Base-by-base conservation (phyloP, 2,329 filamentous ascomycete genomes). In the Sporothrix schenckii region DNA sequence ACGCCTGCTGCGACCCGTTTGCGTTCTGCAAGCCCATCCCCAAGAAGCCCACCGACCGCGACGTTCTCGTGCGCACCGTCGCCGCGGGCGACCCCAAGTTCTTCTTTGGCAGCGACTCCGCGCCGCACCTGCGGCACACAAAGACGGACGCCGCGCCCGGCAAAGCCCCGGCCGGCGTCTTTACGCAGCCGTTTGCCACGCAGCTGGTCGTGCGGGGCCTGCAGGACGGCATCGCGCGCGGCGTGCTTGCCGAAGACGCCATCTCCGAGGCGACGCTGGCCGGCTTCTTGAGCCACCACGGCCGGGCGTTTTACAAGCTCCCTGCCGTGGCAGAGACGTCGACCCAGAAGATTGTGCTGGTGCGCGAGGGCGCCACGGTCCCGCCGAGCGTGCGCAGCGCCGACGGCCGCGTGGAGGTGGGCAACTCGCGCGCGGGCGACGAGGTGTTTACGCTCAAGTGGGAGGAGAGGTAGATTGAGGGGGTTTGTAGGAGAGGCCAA, bases 151-250 rank as follows among this genome's bases (percentile, higher is more conserved):
- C 73, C 4, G 65, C 60, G 3, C 80, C 81, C 66, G 83, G 83
- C 63, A 85, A 82, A 77, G 86, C 89, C 0, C 87, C 90, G 0
- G 92, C 92, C 0, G 92, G 92, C 4, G 91, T 94, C 56, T 94
- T 93, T 78, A 94, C 92, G 1, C 92, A 94, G 80, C 89, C 90
- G 4, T 89, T 89, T 77, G 88, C 88, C 0, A 83, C 88, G 1
- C 75, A 77, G 47, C 79, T 79, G 58, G 89, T 92, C 61, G 80
- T 93, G 30, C 82, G 85, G 74, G 85, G 83, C 0, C 80, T 93
- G 53, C 86, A 91, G 78, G 85, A 87, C 74, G 91, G 85, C 4
- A 81, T 90, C 4, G 81, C 82, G 72, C 81, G 84, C 13, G 85
- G 84, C 1, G 82, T 85, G 49, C 82, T 89, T 58, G 76, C 77